These are phyloP conservation scores for Soucietia sequanensis DNA, from an alignment of 805 yeast genomes.

Conservation along the genomic window DNA sequence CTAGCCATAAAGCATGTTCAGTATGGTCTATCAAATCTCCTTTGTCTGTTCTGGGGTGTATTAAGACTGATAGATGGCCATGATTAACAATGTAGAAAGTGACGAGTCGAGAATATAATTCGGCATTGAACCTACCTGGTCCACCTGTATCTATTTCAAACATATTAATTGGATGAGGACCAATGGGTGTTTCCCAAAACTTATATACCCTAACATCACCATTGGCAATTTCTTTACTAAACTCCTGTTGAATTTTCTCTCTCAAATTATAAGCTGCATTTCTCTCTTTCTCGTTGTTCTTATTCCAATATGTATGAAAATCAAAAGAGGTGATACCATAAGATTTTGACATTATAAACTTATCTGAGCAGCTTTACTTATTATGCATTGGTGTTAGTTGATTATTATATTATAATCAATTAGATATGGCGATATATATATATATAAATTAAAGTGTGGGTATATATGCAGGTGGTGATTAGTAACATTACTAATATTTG, in stretches of 20 bases:
- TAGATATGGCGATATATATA: background rate
- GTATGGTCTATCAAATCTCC: constrained; percentile 52
- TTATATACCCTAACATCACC: constrained; percentile 44
- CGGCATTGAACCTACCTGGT: constrained; percentile 34
- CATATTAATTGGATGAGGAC: constrained; percentile 61
- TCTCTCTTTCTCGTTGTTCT: constrained; percentile 30
- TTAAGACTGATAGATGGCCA: constrained; percentile 49
- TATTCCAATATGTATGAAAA: constrained; percentile 54
- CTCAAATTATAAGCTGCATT: constrained; percentile 36
- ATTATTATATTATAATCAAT: background rate
- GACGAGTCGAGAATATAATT: constrained; percentile 42
- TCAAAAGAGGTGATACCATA: constrained; percentile 42
- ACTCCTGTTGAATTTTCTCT: constrained; percentile 38
- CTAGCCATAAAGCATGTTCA: constrained; percentile 56
- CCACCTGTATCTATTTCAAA: constrained; percentile 47
- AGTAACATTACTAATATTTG: too few species aligned
- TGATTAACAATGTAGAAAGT: constrained; percentile 55
- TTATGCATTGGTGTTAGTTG: background rate
- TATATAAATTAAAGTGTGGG: background rate
- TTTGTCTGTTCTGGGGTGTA: constrained; percentile 49
- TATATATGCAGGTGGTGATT: too few species aligned
- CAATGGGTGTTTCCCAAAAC: constrained; percentile 48
- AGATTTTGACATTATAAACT: background rate
- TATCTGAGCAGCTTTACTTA: too few species aligned
- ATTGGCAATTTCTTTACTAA: constrained; percentile 39